Evolutionary conservation across 2,329 filamentous ascomycete species (phyloP).

Genomic region (Hypoxylon sp.): DNA sequence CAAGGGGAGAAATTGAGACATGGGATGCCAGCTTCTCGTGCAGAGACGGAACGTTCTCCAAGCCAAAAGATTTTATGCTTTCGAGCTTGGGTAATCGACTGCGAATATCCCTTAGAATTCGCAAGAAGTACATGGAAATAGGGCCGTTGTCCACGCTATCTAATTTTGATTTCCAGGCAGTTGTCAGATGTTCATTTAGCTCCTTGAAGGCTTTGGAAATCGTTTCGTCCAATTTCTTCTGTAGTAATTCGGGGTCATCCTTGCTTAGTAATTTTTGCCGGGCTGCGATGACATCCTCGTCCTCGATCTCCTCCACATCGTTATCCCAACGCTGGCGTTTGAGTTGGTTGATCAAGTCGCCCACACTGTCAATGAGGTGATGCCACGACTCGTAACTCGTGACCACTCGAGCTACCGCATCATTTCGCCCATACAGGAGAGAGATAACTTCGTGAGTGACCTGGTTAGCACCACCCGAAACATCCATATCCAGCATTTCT

Average conservation of each 20-base stretch:
- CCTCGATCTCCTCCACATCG: conserved; percentile 78
- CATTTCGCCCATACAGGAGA: conserved; percentile 78
- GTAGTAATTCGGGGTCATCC: conserved; percentile 76
- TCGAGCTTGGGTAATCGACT: conserved; percentile 70
- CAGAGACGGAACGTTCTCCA: conserved; percentile 72
- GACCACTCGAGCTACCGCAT: conserved; percentile 72
- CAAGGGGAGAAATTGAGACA: conserved; percentile 64
- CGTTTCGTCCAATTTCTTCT: conserved; percentile 69
- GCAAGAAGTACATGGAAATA: conserved; percentile 76
- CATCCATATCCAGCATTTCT: conserved; percentile 73
- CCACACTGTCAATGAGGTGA: conserved; percentile 76
- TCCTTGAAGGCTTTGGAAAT: conserved; percentile 69
- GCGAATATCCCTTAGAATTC: conserved; percentile 80
- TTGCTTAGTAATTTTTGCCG: conserved; percentile 77
- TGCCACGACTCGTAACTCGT: conserved; percentile 80
- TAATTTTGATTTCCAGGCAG: conserved; percentile 63
- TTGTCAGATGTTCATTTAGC: conserved; percentile 68
- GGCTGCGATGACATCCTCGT: conserved; percentile 76
- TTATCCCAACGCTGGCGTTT: conserved; percentile 80
- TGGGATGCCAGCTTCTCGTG: conserved; percentile 71
- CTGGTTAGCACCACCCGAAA: conserved; percentile 72
- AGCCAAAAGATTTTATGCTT: conserved; percentile 67
- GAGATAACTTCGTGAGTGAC: conserved; percentile 79
- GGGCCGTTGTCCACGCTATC: conserved; percentile 63
- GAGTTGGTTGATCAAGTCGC: conserved; percentile 73